Evolutionary conservation across 2,329 filamentous ascomycete genomes (phyloP).

Genomic region (Ramichloridium luteum): DNA sequence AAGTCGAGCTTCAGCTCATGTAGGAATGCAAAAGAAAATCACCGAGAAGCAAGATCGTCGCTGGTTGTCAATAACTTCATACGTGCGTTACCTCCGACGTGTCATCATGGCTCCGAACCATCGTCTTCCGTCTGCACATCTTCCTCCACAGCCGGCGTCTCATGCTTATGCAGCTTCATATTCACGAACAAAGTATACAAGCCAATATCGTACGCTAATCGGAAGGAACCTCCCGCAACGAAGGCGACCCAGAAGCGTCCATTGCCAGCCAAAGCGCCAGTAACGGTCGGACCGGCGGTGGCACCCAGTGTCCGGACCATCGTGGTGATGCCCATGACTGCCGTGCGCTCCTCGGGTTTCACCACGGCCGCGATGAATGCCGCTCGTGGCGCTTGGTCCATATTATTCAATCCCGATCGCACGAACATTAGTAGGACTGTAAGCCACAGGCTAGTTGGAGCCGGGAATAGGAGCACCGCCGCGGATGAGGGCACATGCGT

Average conservation of each 20-base stretch:
- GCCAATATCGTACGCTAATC: constrained; percentile 47
- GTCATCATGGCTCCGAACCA: too few species aligned
- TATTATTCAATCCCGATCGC: constrained; percentile 51
- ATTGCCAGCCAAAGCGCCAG: constrained; percentile 42
- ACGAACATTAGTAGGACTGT: constrained; percentile 47
- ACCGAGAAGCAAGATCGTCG: too few species aligned
- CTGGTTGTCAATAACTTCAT: too few species aligned
- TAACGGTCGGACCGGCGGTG: constrained; percentile 42
- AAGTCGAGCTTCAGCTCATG: too few species aligned
- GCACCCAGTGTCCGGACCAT: constrained; percentile 49
- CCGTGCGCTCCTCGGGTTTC: constrained; percentile 51
- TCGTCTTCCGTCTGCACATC: too few species aligned
- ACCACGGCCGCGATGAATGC: constrained; percentile 58
- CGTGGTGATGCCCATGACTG: constrained; percentile 56
- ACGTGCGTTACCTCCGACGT: too few species aligned
- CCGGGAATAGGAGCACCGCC: constrained; percentile 48
- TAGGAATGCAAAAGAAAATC: too few species aligned
- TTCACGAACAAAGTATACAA: constrained; percentile 49
- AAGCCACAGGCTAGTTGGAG: constrained; percentile 39
- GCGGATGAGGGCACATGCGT: constrained; percentile 45
- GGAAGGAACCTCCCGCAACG: constrained; percentile 41
- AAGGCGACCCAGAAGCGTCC: constrained; percentile 51
- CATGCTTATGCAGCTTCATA: constrained; percentile 33
- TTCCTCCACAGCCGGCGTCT: too few species aligned
- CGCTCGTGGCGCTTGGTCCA: constrained; percentile 56